Evolutionary conservation across 768 basidiomycete species (phyloP), one percentile per base, ranked within the genome.

Genomic region (Suillus spraguei): DNA sequence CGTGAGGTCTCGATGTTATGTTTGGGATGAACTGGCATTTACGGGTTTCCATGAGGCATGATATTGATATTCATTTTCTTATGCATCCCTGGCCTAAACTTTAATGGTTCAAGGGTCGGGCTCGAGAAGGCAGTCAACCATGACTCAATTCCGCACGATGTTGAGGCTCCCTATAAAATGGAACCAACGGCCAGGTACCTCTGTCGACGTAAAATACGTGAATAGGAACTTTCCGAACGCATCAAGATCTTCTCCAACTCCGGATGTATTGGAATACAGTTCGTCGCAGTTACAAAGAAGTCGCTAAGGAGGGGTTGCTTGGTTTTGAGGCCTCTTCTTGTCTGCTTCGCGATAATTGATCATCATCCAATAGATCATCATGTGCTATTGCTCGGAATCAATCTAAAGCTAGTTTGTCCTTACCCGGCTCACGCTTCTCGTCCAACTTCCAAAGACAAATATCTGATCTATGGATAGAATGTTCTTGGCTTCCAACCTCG

Each of bases 61-160:
- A 56, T 28, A n/a, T n/a, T n/a, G n/a, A n/a, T n/a, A 24, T 58
- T 58, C 55, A 39, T 58, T 58, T 41, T 39, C 16, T 55, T 14
- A 5, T 36, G 22, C 36, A 24, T 56, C 38, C 36, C 24, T 56
- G 14, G 22, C 24, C 36, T 56, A 24, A 56, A 56, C 55, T 39
- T 24, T 39, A 56, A 56, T 56, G 8, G 16, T 16, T 38, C 36
- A 11, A 56, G 55, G 38, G 38, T 56, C 55, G 24, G 6, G 36
- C 36, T 39, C 36, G 55, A 56, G 55, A 56, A 56, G 55, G 16
- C 28, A 17, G 22, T 24, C 36, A 3, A 56, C 28, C 17, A 16
- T 22, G 3, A 38, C 54, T 38, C 54, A 14, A 55, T 36, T 55
- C 32, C 36, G n/a, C 54, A 14, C 14, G 54, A 8, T 6, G 36